These are phyloP conservation scores for Boletus sensibilis DNA, from an alignment of 768 basidiomycete genomes.

Conservation along the genomic window DNA sequence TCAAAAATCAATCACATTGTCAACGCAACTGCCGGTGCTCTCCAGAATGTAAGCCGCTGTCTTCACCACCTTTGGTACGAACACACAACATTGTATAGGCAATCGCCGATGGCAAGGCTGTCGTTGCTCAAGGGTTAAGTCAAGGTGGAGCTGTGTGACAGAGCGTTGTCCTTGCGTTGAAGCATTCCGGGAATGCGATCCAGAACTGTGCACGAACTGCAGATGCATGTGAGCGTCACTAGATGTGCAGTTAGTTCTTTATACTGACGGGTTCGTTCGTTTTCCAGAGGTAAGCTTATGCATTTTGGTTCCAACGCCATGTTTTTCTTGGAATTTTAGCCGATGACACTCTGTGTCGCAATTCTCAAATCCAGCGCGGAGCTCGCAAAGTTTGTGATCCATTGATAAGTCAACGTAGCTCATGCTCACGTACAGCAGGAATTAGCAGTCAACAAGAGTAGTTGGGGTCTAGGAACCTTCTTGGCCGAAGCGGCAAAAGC, in stretches of 20 bases:
- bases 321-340: slow-evolving; percentile 20
- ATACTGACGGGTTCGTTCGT: background rate
- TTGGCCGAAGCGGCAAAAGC: slow-evolving; percentile 41
- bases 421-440: slow-evolving; percentile 29
- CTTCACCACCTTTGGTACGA: background rate
- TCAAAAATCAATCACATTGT: slow-evolving; percentile 50
- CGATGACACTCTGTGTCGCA: slow-evolving; percentile 41
- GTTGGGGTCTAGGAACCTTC: slow-evolving; percentile 58
- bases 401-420: background rate
- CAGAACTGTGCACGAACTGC: slow-evolving; percentile 57
- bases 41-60: slow-evolving; percentile 42
- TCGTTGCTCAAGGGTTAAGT: slow-evolving; percentile 37
- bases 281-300: slow-evolving; percentile 25
- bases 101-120: slow-evolving; percentile 57
- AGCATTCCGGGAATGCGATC: slow-evolving; percentile 63
- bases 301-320: background rate
- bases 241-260: background rate
- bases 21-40: slow-evolving; percentile 54
- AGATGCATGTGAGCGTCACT: slow-evolving; percentile 42
- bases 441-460: slow-evolving; percentile 43
- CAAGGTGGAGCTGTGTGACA: slow-evolving; percentile 35
- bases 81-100: slow-evolving; percentile 38
- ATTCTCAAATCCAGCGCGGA: slow-evolving; percentile 49
- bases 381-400: slow-evolving; percentile 39
- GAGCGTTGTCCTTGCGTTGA: slow-evolving; percentile 52